Evolutionary conservation across 140 eudicot genomes (phyloP), one percentile per base, ranked within the genome.

Genomic region (Ambrosia hybrid): DNA sequence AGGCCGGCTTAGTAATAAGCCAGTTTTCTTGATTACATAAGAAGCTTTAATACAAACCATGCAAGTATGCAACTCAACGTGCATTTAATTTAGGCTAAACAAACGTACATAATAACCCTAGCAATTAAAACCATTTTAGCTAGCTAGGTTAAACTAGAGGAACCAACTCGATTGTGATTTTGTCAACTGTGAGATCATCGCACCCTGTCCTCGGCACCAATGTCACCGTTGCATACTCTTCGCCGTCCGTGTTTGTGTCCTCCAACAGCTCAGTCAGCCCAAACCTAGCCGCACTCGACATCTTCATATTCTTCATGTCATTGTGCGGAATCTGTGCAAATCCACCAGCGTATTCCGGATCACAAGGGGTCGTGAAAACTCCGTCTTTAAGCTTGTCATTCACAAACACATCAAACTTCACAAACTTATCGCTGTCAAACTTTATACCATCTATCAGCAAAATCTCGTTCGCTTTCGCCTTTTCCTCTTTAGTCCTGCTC

Each of bases 311-410:
- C 21, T 14, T 21, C 3, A 11, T 17, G 11, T 43, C 83, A 21
- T 21, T 67, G 30, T 84, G 90, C 0, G 90, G 88, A 64, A 87
- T 70, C 16, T 77, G 79, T 73, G 83, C 86, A 12, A 82, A 87
- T 49, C 94, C 84, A 21, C 94, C 94, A 0, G 84, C 86, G 39
- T 79, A 85, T 83, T 88, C 88, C 0, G 55, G 73, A 4, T 78
- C 71, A 4, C 70, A 67, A 13, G 77, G 55, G 0, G 41, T 8
- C 9, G 14, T 72, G 1, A 16, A 81, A 33, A 82, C 80, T 12
- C 78, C 83, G 39, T 74, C 30, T 21, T 21, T 21, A 21, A 21
- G 30, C 30, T 21, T 69, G 12, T 77, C 83, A 63, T 81, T 83
- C 3, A 83, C 62, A 36, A 65, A 73, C 46, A 83, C 88, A 41